Base-by-base conservation (phyloP, 805 yeast genomes). In the Tetrapisispora iriomotensis region DNA sequence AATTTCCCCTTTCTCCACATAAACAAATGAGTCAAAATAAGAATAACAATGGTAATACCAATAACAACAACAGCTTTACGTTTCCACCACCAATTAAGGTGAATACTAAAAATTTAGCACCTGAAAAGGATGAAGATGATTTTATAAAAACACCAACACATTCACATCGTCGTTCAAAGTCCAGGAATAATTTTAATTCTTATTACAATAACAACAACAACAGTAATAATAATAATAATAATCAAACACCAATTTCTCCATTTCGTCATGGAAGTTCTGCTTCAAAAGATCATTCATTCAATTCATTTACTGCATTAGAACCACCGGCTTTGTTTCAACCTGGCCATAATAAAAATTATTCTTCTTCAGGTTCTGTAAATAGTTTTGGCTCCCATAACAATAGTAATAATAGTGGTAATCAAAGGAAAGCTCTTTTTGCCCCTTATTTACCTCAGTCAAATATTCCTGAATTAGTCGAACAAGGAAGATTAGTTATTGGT, bases 371-470 rank as follows among this genome's bases (percentile, higher is more conserved):
- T 73, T 40, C 81, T 72, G 29, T 79, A 79, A 26, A 76, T 75
- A 38, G 70, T 53, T 44, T 65, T 53, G 49, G 62, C 36, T 59
- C 53, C 40, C 50, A 55, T 18, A 53, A 58, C 35, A 63, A 60
- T 37, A 42, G 53, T 42, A 46, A 51, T 14, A 54, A 58, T 35
- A 66, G 68, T 29, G 65, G 64, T 40, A 71, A 70, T 34, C 65
- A 64, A 10, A 70, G 92, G 49, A 83, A 82, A 50, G 83, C 96
- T 0, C 70, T 92, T 37, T 92, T 92, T 66, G 95, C 96, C 13
- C 98, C 98, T 4, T 92, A 92, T 56, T 71, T 92, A 38, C 95
- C 97, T 5, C 98, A 92, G 57, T 81, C 87, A 3, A 79, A 94
- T 3, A 75, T 92, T 36, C 96, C 97, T 2, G 94, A 80, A 19